Percentiles rank a stretch among this genome's conserved stretches.
phyloP scores from a whole-genome alignment of 106 monocot species.

The Allium fistulosum region DNA sequence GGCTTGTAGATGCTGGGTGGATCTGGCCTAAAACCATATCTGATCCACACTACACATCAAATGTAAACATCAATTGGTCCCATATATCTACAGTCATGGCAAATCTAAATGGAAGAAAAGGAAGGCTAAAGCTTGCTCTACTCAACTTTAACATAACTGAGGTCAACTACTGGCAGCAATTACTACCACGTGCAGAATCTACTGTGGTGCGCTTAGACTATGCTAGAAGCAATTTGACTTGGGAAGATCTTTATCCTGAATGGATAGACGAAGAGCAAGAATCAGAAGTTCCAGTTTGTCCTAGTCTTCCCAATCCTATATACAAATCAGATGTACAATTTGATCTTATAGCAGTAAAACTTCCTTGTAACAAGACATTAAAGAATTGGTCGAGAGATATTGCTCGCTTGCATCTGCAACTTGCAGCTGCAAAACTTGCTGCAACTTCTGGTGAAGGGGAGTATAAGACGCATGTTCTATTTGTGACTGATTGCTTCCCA shows the following conservation, averaged over 20 bases:
- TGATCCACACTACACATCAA: slow-evolving; percentile 47
- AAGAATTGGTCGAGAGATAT: slow-evolving; percentile 82
- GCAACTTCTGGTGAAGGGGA: slow-evolving; percentile 8
- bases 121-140: slow-evolving; percentile 34
- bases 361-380: slow-evolving; percentile 53
- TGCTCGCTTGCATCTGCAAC: slow-evolving; percentile 71
- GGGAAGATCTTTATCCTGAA: slow-evolving; percentile 84
- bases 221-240: slow-evolving; percentile 39
- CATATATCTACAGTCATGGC: slow-evolving; percentile 25
- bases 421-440: slow-evolving; percentile 62
- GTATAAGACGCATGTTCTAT: slow-evolving; percentile 37
- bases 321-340: slow-evolving; percentile 12
- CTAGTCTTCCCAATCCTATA: slow-evolving; percentile 53
- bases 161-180: slow-evolving; percentile 56
- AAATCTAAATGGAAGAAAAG: slow-evolving; percentile 16
- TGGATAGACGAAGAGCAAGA: slow-evolving; percentile 97
- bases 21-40: slow-evolving; percentile 36
- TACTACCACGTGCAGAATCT: slow-evolving; percentile 26
- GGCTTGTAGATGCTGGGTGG: slow-evolving; percentile 43
- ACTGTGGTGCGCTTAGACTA: slow-evolving; percentile 23
- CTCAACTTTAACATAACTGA: slow-evolving; percentile 75
- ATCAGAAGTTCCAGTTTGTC: slow-evolving; percentile 61
- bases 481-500: slow-evolving; percentile 71
- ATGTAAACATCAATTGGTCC: slow-evolving; percentile 51
- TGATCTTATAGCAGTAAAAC: slow-evolving; percentile 73